Conservation (phyloP, 352 stramenopile genomes). For the Globisporangium emineosum region DNA sequence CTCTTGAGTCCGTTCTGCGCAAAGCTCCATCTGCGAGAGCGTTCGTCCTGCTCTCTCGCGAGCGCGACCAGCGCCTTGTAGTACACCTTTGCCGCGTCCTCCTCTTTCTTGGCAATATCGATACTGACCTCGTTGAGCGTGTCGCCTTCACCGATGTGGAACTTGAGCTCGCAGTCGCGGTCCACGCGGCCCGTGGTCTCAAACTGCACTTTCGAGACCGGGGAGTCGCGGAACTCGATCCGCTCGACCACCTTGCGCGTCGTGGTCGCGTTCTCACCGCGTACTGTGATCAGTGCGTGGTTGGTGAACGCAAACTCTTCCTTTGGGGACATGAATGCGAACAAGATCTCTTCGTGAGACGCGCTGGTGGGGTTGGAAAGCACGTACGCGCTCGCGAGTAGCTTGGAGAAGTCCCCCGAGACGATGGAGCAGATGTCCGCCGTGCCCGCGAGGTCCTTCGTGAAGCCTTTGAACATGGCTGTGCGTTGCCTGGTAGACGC, state of each 20-base stretch:
- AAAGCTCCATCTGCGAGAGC: neutral
- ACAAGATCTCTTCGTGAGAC: slow-evolving; percentile 36
- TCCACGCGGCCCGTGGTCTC: slow-evolving; percentile 55
- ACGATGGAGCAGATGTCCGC: slow-evolving; percentile 50
- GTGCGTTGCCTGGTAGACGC: neutral
- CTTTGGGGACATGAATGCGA: slow-evolving; percentile 49
- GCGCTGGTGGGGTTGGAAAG: slow-evolving; percentile 27
- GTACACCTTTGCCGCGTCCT: slow-evolving; percentile 37
- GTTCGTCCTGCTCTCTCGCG: neutral
- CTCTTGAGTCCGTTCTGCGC: neutral
- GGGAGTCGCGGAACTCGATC: slow-evolving; percentile 36
- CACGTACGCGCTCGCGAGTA: slow-evolving; percentile 28
- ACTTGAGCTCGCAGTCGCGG: slow-evolving; percentile 67
- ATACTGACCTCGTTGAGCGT: slow-evolving; percentile 30
- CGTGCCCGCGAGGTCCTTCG: slow-evolving; percentile 43
- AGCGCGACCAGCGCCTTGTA: slow-evolving; percentile 38
- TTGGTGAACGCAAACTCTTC: slow-evolving; percentile 69
- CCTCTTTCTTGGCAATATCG: slow-evolving; percentile 52
- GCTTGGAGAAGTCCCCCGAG: slow-evolving; percentile 37
- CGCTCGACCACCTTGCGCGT: slow-evolving; percentile 49
- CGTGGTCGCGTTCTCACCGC: slow-evolving; percentile 43
- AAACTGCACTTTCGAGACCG: slow-evolving; percentile 33
- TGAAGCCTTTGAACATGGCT: slow-evolving; percentile 43
- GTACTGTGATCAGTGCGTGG: slow-evolving; percentile 40
- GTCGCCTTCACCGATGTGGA: slow-evolving; percentile 28